Evolutionary conservation across 345 rosid genomes (phyloP), one percentile per base, ranked within the genome.

Genomic region (Boechera retrofracta): DNA sequence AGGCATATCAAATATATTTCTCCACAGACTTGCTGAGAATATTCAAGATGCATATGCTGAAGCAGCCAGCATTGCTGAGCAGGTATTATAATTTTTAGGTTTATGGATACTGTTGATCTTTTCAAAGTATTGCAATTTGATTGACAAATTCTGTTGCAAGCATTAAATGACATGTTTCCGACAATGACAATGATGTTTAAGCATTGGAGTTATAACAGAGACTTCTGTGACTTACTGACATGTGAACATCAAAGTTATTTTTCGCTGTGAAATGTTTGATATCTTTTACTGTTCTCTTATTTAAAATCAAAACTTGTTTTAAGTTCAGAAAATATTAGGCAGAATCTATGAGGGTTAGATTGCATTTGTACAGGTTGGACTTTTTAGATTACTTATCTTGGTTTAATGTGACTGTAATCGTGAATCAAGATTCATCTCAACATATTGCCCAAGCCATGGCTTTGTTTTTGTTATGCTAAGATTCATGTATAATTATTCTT

Each of bases 41-140:
- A 95, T 95, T 80, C 99, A 95, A 84, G 99, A 92, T 88, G 99
- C 99, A 73, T 95, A 95, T 86, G 97, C 99, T 53, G 98, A 95
- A 82, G 99, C 99, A 39, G 99, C 98, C 72, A 89, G 99, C 81
- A 83, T 91, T 56, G 98, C 99, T 75, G 99, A 92, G 83, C 99
- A 95, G 99, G 98, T 92, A 79, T 74, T 41, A 3, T 26, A 21
- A 10, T 58, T 66, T 66, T 39, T 71, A 28, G 24, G 60, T 48
- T 28, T 77, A 24, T 58, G 44, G 64, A 55, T 33, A 63, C n/a
- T 16, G 63, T 63, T 55, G 35, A 65, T 47, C 11, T 57, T 47
- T 74, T 29, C 16, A 15, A 55, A 32, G 28, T n/a, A 55, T n/a
- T 55, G 73, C 53, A 49, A 36, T 38, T 33, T 38, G 11, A 48